phyloP scores from a whole-genome alignment of 306 rosid genomes.

The Cucurbita ficifolia region DNA sequence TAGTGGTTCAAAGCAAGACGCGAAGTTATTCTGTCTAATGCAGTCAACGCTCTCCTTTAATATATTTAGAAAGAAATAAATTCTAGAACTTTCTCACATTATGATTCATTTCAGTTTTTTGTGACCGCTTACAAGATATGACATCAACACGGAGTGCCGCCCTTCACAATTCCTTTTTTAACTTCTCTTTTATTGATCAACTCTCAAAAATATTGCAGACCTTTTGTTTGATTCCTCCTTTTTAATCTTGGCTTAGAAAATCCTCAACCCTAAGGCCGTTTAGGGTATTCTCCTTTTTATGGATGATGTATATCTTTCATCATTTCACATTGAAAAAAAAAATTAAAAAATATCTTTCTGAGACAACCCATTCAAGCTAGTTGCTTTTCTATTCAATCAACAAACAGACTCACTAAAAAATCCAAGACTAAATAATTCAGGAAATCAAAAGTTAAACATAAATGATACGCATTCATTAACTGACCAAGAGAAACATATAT shows the following conservation, averaged over 20 bases:
- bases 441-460: neutral
- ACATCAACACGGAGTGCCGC: neutral
- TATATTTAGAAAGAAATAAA: neutral
- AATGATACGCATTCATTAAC: neutral
- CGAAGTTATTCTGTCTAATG: neutral
- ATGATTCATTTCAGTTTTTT: neutral
- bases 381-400: neutral
- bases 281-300: neutral
- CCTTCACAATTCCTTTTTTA: neutral
- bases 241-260: neutral
- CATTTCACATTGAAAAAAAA: neutral
- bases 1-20: neutral
- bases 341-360: neutral
- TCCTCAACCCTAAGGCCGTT: neutral
- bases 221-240: neutral
- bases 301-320: neutral
- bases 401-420: neutral
- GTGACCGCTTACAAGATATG: neutral
- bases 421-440: neutral
- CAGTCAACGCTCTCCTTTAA: neutral
- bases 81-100: neutral
- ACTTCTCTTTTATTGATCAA: neutral
- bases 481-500: neutral
- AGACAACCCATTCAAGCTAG: neutral
- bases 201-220: neutral